A percentile compares a stretch with the other conserved stretches of the same genome.
Conservation (phyloP, 176 grass and related monocot species). For the Oryza australiensis region DNA sequence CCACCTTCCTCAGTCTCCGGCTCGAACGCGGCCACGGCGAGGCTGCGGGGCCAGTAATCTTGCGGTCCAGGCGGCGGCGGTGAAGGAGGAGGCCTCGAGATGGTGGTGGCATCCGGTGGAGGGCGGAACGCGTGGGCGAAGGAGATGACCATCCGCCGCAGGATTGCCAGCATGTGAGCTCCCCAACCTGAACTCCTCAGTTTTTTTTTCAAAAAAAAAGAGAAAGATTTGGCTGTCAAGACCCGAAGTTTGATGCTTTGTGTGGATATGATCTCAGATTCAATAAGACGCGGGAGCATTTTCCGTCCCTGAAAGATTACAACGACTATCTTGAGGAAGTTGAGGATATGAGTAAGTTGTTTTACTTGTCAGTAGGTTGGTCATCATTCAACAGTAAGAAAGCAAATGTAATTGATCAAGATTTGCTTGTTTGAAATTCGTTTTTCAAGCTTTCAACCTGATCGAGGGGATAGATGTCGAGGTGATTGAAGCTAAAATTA, state of each 20-base stretch:
- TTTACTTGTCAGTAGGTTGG: neutral
- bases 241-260: neutral
- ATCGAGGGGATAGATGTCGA: conserved; percentile 75
- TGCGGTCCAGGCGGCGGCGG: neutral
- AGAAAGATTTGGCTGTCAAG: neutral
- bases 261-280: conserved; percentile 52
- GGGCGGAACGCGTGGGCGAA: conserved; percentile 45
- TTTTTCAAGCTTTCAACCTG: conserved; percentile 67
- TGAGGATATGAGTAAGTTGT: conserved; percentile 87
- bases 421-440: neutral
- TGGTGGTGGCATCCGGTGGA: conserved; percentile 39
- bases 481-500: conserved; percentile 75
- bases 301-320: conserved; percentile 77
- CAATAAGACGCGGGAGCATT: conserved; percentile 84
- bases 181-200: neutral
- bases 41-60: conserved; percentile 13
- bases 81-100: neutral
- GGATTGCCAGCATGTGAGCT: conserved; percentile 54
- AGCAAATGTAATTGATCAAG: neutral
- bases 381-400: neutral
- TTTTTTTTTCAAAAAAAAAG: neutral
- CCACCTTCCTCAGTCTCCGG: neutral
- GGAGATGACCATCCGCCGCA: conserved; percentile 64
- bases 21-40: neutral
- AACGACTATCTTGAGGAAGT: conserved; percentile 98